Evolutionary conservation across 2,329 filamentous ascomycete genomes (phyloP), one percentile per base, ranked within the genome.

Genomic region (Cadophora luteo-olivacea): DNA sequence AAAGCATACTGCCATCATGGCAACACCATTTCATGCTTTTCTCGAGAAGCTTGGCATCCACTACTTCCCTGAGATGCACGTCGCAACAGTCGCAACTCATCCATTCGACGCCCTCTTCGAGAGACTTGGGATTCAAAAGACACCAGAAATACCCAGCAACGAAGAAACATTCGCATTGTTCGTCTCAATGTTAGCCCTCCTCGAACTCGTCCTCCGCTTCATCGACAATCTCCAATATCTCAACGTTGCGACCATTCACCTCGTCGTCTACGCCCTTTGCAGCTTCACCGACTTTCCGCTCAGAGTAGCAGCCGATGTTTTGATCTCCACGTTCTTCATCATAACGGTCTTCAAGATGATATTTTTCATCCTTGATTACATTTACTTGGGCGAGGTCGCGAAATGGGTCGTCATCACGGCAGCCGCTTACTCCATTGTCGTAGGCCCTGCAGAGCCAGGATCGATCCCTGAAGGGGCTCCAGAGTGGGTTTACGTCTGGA

Each of bases 221-320:
- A 48, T 61, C 14, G 41, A 48, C 14, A 14, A 48, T 22, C 22
- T 61, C 4, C 12, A 38, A 32, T 45, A 19, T n/a, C 8, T 19
- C 14, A 25, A 14, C 7, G 16, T 61, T 0, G 5, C n/a, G 11
- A 29, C n/a, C 24, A 19, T 61, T 19, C 58, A 61, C 19, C 22
- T 49, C n/a, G 4, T 49, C 24, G 19, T n/a, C 0, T 61, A 61
- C 38, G 12, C 22, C 12, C 19, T 32, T 22, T 61, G 38, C 58
- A n/a, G 16, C 38, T 48, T 61, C 24, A 61, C 24, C 1, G 25
- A 33, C 24, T 61, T 61, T 36, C 38, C 58, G 19, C 38, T 29
- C 16, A 33, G 48, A 1, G 41, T 61, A 14, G 58, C 58, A 29
- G 41, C 25, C 38, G 58, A 61, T 49, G 36, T 61, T 22, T 38